Evolutionary conservation across 805 yeast species (phyloP).

Genomic region (Saturnispora besseyi): DNA sequence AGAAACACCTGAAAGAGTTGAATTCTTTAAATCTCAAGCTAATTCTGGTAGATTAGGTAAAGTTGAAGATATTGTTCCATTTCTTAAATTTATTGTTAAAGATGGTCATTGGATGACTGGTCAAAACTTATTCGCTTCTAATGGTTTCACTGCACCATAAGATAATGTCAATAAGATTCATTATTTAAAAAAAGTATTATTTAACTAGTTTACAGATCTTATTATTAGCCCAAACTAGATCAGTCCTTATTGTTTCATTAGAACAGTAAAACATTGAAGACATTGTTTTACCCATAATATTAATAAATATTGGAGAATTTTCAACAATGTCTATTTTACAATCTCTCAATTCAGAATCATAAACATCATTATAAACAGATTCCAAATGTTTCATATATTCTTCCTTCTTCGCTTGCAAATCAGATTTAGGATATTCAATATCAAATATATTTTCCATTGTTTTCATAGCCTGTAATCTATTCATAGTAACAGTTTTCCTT

Average conservation of each 20-base stretch:
- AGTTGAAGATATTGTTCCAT: constrained; percentile 54
- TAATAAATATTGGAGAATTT: constrained; percentile 1
- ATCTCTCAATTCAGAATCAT: neutral
- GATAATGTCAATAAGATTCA: neutral
- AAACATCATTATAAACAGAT: neutral
- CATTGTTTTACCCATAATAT: constrained; percentile 1
- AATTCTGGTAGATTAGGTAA: constrained; percentile 45
- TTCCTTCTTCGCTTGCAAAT: neutral
- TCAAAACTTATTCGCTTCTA: constrained; percentile 55
- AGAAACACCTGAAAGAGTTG: constrained; percentile 45
- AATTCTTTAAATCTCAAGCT: constrained; percentile 45
- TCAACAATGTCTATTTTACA: neutral
- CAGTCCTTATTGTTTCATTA: neutral
- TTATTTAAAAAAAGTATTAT: neutral
- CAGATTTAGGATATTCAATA: neutral
- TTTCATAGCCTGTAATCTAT: constrained; percentile 1
- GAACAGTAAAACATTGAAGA: constrained; percentile 5
- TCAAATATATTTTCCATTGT: constrained; percentile 1
- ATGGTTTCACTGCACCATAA: constrained; percentile 55
- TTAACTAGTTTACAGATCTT: neutral
- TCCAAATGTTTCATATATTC: constrained; percentile 1
- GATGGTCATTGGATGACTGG: constrained; percentile 68
- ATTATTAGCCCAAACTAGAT: constrained; percentile 1
- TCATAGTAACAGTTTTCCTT: neutral
- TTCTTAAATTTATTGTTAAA: constrained; percentile 47